Evolutionary conservation across 1,139 yeast species (phyloP).

Genomic region (Zygosaccharomyces sapae): DNA sequence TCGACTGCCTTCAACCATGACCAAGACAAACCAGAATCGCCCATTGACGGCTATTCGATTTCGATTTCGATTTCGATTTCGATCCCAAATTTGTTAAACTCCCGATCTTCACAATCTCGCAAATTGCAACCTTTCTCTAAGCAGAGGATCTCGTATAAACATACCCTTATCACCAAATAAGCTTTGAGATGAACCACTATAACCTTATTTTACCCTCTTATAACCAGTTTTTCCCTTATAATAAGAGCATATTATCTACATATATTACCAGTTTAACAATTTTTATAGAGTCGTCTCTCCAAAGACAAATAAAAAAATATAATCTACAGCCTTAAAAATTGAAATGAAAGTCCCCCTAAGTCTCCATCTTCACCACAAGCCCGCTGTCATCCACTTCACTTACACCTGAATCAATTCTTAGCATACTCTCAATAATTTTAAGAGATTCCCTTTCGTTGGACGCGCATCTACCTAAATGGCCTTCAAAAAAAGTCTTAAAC

Average conservation of each 20-base stretch:
- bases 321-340: neutral
- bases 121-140: no score
- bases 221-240: neutral
- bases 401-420: slow-evolving; percentile 35
- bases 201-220: no score
- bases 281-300: neutral
- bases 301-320: neutral
- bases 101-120: no score
- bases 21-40: no score
- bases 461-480: slow-evolving; percentile 29
- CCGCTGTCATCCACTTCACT: slow-evolving; percentile 31
- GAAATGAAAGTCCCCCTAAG: slow-evolving; percentile 5
- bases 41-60: no score
- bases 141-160: no score
- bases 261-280: neutral
- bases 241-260: neutral
- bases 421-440: slow-evolving; percentile 34
- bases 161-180: no score
- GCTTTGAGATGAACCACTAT: no score
- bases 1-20: no score
- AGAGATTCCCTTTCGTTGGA: slow-evolving; percentile 26
- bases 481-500: slow-evolving; percentile 32
- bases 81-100: no score
- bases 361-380: slow-evolving; percentile 22
- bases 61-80: no score